Base-by-base conservation (phyloP, 495 filamentous ascomycete genomes). In the Talaromyces stipitatus region DNA sequence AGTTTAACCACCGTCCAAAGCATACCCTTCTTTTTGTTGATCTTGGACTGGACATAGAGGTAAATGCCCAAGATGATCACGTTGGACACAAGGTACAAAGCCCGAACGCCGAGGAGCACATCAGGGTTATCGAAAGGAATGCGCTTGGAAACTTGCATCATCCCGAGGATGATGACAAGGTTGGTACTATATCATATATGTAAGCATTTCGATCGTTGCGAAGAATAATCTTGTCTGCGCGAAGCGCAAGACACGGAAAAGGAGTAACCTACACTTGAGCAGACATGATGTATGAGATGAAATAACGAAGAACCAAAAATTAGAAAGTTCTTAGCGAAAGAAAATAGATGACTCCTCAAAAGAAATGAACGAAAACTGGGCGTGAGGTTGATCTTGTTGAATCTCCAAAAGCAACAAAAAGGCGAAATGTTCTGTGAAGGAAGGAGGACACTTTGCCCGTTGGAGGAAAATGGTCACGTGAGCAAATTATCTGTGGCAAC, bases 111-210 rank as follows among this genome's bases (percentile, higher is more conserved):
- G 64, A 90, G 87, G 60, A 98, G 84, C 26, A 94, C 88, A 54
- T 83, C 79, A 11, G 92, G 91, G 64, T 98, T 85, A 11, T 98
- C 95, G 69, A 97, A 95, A 46, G 91, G 90, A 54, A 98, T 85
- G 77, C 86, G 89, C 82, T 98, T 98, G 58, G 94, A 86, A 56
- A 91, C 82, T 77, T 97, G 94, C 91, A 97, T 97, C 86, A 97
- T 91, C 65, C 89, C 89, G 62, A 96, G 83, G 72, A 96, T 92
- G 82, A 96, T 89, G 71, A 88, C 78, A 71, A 96, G 78, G 79
- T 96, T 96, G 61, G 90, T 95, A 62, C 91, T 95, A 71, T 55
- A 64, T 45, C 24, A 30, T n/a, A n/a, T n/a, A 29, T 12, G 27
- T 28, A 32, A 26, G 27, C 27, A 41, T 41, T 41, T 41, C 12